Evolutionary conservation across 306 rosid species (phyloP).

Genomic region (Quercus rubra): DNA sequence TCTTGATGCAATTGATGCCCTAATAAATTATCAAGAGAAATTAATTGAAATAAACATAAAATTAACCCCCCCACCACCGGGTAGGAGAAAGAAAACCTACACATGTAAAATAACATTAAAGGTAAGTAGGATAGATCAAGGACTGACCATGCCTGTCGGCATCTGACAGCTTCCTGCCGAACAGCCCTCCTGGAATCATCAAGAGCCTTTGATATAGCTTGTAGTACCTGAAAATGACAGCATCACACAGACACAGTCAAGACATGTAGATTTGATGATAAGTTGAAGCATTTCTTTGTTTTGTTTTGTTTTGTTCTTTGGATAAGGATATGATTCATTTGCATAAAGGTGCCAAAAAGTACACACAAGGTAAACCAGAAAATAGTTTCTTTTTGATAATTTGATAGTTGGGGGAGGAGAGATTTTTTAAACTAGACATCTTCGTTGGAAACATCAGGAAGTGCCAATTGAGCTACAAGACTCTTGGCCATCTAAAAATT

Average conservation of each 20-base stretch:
- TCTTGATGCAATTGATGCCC: slow-evolving; percentile 59
- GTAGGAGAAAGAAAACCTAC: neutral
- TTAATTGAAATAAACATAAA: neutral
- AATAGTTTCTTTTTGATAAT: too few species aligned
- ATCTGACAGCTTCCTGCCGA: slow-evolving; percentile 85
- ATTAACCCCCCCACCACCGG: neutral
- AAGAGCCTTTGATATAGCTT: slow-evolving; percentile 52
- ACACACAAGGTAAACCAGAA: too few species aligned
- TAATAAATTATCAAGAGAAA: slow-evolving; percentile 21
- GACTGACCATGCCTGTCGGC: slow-evolving; percentile 83
- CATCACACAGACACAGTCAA: neutral
- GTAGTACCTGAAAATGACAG: slow-evolving; percentile 47
- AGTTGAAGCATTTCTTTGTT: neutral
- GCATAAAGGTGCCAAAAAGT: too few species aligned
- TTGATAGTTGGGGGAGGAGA: too few species aligned
- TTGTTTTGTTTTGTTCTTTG: too few species aligned
- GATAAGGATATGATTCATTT: too few species aligned
- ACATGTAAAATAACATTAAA: neutral
- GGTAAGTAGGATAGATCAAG: neutral
- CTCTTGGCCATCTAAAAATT: too few species aligned
- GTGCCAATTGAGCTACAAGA: too few species aligned
- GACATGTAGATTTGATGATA: neutral
- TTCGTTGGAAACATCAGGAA: too few species aligned
- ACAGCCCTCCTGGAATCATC: slow-evolving; percentile 77
- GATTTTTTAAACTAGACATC: too few species aligned